Evolutionary conservation across 805 yeast species (phyloP).

Genomic region (Blastobotrys chiropterorum): DNA sequence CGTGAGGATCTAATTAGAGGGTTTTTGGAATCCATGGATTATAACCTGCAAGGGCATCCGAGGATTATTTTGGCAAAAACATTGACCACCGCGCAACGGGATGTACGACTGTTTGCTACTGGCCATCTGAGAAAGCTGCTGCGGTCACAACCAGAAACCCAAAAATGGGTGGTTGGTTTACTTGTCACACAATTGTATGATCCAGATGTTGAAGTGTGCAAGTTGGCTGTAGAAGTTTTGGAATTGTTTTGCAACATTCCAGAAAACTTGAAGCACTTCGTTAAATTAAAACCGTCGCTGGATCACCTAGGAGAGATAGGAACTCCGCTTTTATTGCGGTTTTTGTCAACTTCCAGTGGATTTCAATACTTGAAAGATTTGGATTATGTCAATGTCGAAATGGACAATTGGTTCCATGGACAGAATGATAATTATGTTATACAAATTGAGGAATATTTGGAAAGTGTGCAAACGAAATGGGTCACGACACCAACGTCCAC

Average conservation of each 20-base stretch:
- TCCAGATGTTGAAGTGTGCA: slow-evolving; percentile 47
- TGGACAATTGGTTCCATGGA: slow-evolving; percentile 57
- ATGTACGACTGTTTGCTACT: slow-evolving; percentile 54
- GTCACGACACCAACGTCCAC: background rate
- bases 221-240: slow-evolving; percentile 48
- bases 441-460: slow-evolving; percentile 30
- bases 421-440: slow-evolving; percentile 29
- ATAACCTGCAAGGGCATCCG: slow-evolving; percentile 55
- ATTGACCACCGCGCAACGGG: slow-evolving; percentile 46
- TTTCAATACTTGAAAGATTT: slow-evolving; percentile 55
- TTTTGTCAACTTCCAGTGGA: slow-evolving; percentile 63
- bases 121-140: slow-evolving; percentile 42
- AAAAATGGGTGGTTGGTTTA: slow-evolving; percentile 44
- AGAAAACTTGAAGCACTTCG: slow-evolving; percentile 44
- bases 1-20: slow-evolving; percentile 53
- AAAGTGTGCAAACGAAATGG: slow-evolving; percentile 17
- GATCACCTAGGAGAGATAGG: slow-evolving; percentile 46
- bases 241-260: slow-evolving; percentile 44
- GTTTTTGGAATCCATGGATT: slow-evolving; percentile 58
- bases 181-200: slow-evolving; percentile 70
- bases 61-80: slow-evolving; percentile 62
- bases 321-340: slow-evolving; percentile 53
- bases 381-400: slow-evolving; percentile 58
- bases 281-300: slow-evolving; percentile 51
- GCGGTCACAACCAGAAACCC: slow-evolving; percentile 16